Evolutionary conservation across 1,284 basidiomycete species (phyloP), one percentile per base, ranked within the genome.

Genomic region (Rhodotorula sp.): DNA sequence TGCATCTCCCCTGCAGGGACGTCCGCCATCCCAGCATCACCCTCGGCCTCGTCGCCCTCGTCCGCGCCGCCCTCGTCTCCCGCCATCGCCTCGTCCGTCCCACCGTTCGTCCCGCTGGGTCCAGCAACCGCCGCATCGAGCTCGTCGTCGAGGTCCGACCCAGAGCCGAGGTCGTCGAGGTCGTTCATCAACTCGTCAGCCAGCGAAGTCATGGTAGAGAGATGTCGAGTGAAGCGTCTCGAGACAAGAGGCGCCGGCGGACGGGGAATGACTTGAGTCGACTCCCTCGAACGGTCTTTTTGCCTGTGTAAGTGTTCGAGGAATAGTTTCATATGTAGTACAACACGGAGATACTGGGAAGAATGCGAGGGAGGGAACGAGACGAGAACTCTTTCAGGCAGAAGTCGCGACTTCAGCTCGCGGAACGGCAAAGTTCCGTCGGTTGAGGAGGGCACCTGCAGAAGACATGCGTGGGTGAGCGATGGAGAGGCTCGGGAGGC

Each of bases 171-270:
- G 59, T 62, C 62, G 59, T 84, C 87, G 49, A 94, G 86, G 80
- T 95, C 92, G 53, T 90, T 90, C 34, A 94, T 83, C 47, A 94
- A 87, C 80, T 94, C 92, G 80, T 94, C 89, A 47, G 90, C 91
- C 47, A 93, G 86, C 62, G 77, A 76, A 6, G 79, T 71, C 79
- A 81, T 81, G 32, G 39, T 62, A 60, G 30, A 20, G 44, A 48
- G 46, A 13, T 20, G 57, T 20, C 44, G 51, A 19, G 47, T 30
- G 58, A 32, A 44, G 39, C 11, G 39, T 44, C 22, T 32, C 22
- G 46, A 48, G 30, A 13, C n/a, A 46, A 9, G 46, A 34, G 13
- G 22, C 15, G 58, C 24, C 39, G 46, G 46, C 17, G 29, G 8
- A 15, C 22, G 22, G 19, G 20, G 48, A 48, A 29, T 48, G 36